Base-by-base conservation (phyloP, 768 basidiomycete species). In the Grammothele lineata region DNA sequence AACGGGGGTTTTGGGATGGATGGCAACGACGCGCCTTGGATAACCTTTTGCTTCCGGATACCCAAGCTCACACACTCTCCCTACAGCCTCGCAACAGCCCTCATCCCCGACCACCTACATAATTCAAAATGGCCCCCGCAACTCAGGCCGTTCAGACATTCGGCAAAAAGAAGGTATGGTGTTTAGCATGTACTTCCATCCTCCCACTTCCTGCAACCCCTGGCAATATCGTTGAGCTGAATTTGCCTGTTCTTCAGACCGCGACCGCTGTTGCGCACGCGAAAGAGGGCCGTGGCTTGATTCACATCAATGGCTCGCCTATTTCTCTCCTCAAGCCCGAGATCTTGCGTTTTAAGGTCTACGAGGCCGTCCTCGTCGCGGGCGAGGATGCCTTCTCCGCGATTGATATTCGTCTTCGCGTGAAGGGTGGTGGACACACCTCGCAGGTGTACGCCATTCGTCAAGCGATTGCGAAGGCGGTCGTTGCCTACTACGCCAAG, bases 381-480 rank as follows among this genome's bases (percentile, higher is more conserved):
- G 92, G 92, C 53, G 87, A 92, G 63, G 92, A 96, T 37, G 78
- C 87, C 32, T 93, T 97, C 66, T 71, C 77, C 48, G 75, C 76
- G 56, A 77, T 98, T 60, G 95, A 99, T 74, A 93, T 99, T 71
- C 90, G 95, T 58, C 90, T 98, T 45, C 91, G 94, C 41, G 95
- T 96, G 57, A 94, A 93, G 71, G 96, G 96, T 67, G 96, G 96
- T 79, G 96, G 96, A 71, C 96, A 98, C 77, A 93, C 92, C 50
- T 95, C 95, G 45, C 95, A 99, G 71, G 80, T 99, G 55, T 99
- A 98, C 73, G 96, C 96, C 55, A 92, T 98, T 67, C 91, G 96
- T 54, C 96, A 99, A 76, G 96, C 96, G 32, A 95, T 99, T 62
- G 87, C 91, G 58, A 97, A 96, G 75, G 96, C 95, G 50, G 70